Conservation (phyloP, 2,329 filamentous ascomycete genomes). For the Colletotrichum tanaceti region DNA sequence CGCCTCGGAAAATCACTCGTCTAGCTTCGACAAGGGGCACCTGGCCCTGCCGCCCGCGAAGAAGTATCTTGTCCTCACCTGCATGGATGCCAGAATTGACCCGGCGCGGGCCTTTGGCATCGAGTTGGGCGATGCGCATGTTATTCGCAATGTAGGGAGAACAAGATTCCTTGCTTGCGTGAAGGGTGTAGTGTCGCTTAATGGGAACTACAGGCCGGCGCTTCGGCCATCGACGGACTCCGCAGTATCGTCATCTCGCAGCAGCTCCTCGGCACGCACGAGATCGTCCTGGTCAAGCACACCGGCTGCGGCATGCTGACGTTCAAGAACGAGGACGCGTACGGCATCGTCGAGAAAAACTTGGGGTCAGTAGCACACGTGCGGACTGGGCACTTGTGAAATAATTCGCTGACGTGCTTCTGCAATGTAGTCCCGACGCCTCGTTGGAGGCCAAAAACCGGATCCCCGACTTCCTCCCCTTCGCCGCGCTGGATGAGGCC, state of each 20-base stretch:
- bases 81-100: constrained; percentile 84
- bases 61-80: constrained; percentile 74
- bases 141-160: constrained; percentile 71
- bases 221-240: constrained; percentile 73
- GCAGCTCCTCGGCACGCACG: constrained; percentile 80
- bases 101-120: constrained; percentile 77
- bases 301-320: constrained; percentile 80
- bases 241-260: constrained; percentile 82
- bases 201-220: constrained; percentile 62
- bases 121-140: constrained; percentile 79
- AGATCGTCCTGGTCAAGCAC: constrained; percentile 81
- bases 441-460: constrained; percentile 42
- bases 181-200: constrained; percentile 3
- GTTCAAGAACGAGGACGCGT: constrained; percentile 70
- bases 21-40: constrained; percentile 71
- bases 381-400: neutral
- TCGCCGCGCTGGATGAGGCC: constrained; percentile 71
- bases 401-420: neutral
- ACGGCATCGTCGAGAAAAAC: constrained; percentile 64
- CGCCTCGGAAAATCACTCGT: constrained; percentile 37
- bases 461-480: constrained; percentile 72
- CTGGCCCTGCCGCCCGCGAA: constrained; percentile 77
- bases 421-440: constrained; percentile 35
- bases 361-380: constrained; percentile 55
- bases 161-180: neutral